phyloP scores from a whole-genome alignment of 805 yeast species.

The Nakazawaea ishiwadae region DNA sequence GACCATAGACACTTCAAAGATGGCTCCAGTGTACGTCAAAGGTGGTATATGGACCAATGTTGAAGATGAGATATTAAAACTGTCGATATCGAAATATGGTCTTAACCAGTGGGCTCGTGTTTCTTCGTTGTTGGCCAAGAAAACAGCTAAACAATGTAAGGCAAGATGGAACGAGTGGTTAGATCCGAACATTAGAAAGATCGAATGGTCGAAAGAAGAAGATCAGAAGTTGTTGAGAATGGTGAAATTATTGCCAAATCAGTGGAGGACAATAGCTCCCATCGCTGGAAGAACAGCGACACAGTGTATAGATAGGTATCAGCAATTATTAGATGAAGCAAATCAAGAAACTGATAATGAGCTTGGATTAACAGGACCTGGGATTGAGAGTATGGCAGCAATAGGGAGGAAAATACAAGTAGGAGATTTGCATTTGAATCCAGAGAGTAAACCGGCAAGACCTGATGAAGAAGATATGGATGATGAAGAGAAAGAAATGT shows the following conservation, averaged over 20 bases:
- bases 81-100: constrained; percentile 92
- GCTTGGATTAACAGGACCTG: constrained; percentile 44
- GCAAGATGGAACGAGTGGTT: constrained; percentile 90
- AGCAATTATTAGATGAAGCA: constrained; percentile 56
- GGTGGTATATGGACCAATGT: constrained; percentile 90
- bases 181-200: constrained; percentile 62
- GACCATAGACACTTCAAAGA: constrained; percentile 19
- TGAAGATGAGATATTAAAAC: constrained; percentile 81
- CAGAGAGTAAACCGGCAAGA: constrained; percentile 74
- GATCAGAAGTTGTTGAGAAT: constrained; percentile 67
- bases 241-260: constrained; percentile 77
- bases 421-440: constrained; percentile 63
- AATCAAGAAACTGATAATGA: constrained; percentile 22
- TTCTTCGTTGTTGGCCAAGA: constrained; percentile 77
- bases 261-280: constrained; percentile 90
- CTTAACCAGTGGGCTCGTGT: constrained; percentile 93
- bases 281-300: constrained; percentile 80
- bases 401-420: constrained; percentile 23
- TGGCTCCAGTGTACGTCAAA: constrained; percentile 67
- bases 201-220: constrained; percentile 70
- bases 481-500: constrained; percentile 88
- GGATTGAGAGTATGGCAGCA: constrained; percentile 36
- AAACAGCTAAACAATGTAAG: constrained; percentile 88
- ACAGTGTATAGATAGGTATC: constrained; percentile 82
- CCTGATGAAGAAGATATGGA: constrained; percentile 79